Evolutionary conservation across 805 yeast genomes (phyloP), one percentile per base, ranked within the genome.

Genomic region (Lachancea waltii): DNA sequence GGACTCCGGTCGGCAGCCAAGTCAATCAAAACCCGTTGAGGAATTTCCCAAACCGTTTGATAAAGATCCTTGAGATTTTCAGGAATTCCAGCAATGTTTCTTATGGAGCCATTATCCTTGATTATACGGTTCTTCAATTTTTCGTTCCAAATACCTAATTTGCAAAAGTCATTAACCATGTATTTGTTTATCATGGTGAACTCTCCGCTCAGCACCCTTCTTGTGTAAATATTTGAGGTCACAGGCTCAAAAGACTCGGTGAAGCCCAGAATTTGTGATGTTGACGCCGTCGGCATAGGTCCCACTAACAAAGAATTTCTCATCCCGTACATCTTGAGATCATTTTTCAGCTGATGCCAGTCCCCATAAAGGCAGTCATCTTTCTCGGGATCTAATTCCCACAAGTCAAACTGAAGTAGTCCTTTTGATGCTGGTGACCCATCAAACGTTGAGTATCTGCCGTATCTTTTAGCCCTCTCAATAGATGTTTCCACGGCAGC

Each of bases 221-320:
- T 75, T 25, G 84, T 77, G 62, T 87, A 90, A 47, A 90, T 77
- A 61, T 89, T 89, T 15, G 95, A 85, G 3, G 97, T 87, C 56
- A 80, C 75, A 5, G 97, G 97, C 63, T 90, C 97, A 60, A 89
- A 89, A 62, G 96, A 89, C 65, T 89, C 97, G 51, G 79, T 87
- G 67, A 73, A 85, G 23, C 97, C 97, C 37, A 89, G 69, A 31
- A 89, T 87, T 65, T 87, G 96, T 2, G 97, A 90, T 1, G 97
- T 90, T 0, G 97, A 86, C 1, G 97, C 97, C 8, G 97, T 89
- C 15, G 97, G 97, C 97, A 89, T 89, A 35, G 95, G 92, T 0
- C 92, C 96, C 17, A 89, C 89, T 10, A 87, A 61, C 36, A 89
- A 63, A 2, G 97, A 89, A 64, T 89, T 89, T 53, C 97, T 69